Percentiles rank a stretch among this genome's conserved stretches.
Evolutionary conservation across 1,139 yeast genomes (phyloP).

Genomic region (Yamadazyma triangularis): DNA sequence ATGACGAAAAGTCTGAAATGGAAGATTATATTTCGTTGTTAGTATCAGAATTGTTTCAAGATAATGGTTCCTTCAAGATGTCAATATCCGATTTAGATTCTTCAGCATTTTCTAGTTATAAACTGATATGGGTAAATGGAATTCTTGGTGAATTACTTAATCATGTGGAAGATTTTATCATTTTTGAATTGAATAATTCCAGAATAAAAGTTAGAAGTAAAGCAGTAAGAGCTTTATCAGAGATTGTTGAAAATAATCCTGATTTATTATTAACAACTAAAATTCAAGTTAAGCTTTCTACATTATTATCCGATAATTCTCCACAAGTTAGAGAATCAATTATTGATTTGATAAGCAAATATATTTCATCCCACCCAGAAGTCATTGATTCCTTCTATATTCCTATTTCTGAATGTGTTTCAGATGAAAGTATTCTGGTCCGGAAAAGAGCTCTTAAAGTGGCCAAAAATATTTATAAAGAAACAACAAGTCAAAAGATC

Average conservation of each 20-base stretch:
- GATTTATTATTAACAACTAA: conserved; percentile 43
- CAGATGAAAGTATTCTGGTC: conserved; percentile 62
- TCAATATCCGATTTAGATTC: background rate
- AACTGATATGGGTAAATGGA: background rate
- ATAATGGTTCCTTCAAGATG: background rate
- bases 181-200: conserved; percentile 1
- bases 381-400: conserved; percentile 45
- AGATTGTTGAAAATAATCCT: conserved; percentile 46
- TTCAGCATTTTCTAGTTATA: background rate
- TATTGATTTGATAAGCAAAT: conserved; percentile 58
- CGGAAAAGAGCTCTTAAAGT: conserved; percentile 58
- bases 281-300: conserved; percentile 50
- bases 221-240: conserved; percentile 54
- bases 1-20: background rate
- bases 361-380: conserved; percentile 40
- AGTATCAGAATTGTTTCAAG: background rate
- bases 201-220: conserved; percentile 51
- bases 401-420: conserved; percentile 45
- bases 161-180: background rate
- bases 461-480: conserved; percentile 43
- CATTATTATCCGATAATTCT: conserved; percentile 53
- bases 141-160: background rate
- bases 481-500: conserved; percentile 25
- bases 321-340: conserved; percentile 76
- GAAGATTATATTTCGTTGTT: background rate